A percentile compares a stretch with the other conserved stretches of the same genome.
Conservation (phyloP, 2,329 filamentous ascomycete species). For the Hortaea werneckii region DNA sequence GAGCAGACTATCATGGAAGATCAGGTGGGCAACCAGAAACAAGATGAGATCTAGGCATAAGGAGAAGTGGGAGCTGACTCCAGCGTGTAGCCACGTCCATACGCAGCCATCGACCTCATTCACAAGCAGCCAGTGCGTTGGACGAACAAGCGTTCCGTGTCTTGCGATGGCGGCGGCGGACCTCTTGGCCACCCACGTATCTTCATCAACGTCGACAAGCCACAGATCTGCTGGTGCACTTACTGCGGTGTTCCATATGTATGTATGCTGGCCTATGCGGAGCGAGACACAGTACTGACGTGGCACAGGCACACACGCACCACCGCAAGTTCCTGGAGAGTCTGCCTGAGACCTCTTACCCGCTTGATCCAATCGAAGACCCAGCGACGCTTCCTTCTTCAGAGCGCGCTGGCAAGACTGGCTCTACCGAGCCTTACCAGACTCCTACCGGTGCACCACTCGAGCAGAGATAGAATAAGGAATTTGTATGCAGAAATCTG, state of each 20-base stretch:
- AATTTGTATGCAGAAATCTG: neutral
- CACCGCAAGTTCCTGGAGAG: slow-evolving; percentile 77
- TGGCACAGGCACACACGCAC: slow-evolving; percentile 70
- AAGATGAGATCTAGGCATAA: neutral
- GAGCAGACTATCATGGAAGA: slow-evolving; percentile 91
- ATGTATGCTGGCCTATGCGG: slow-evolving; percentile 32
- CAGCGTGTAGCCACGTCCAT: slow-evolving; percentile 62
- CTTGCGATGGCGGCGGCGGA: slow-evolving; percentile 87
- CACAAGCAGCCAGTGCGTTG: slow-evolving; percentile 92
- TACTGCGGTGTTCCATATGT: slow-evolving; percentile 95
- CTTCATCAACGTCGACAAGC: slow-evolving; percentile 98
- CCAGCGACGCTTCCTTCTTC: slow-evolving; percentile 48
- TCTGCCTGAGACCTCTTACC: slow-evolving; percentile 60
- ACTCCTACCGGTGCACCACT: slow-evolving; percentile 48
- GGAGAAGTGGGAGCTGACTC: neutral
- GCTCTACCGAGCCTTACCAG: slow-evolving; percentile 32
- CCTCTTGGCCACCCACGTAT: slow-evolving; percentile 82
- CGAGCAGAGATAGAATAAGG: slow-evolving; percentile 46
- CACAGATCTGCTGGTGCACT: slow-evolving; percentile 77
- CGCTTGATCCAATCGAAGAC: slow-evolving; percentile 54
- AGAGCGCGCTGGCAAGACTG: slow-evolving; percentile 19
- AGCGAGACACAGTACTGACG: neutral
- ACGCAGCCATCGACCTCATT: slow-evolving; percentile 87
- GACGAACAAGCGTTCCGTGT: slow-evolving; percentile 71
- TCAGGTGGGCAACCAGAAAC: slow-evolving; percentile 55